These are phyloP conservation scores for Xylaria curta DNA, from an alignment of 495 filamentous ascomycete genomes.

Conservation along the genomic window DNA sequence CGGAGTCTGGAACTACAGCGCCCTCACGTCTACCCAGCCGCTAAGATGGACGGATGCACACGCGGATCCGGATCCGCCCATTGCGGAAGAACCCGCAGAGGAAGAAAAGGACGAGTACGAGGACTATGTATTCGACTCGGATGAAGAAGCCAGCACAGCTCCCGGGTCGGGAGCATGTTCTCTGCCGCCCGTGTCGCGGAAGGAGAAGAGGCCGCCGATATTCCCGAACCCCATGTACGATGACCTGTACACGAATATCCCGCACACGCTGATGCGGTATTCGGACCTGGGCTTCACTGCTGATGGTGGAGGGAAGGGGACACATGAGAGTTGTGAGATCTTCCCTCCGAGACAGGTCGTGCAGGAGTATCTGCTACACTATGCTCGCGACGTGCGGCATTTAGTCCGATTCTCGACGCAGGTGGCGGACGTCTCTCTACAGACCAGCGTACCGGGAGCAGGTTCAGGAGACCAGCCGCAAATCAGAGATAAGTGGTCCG, in stretches of 20 bases:
- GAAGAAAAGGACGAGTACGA: slow-evolving; percentile 17
- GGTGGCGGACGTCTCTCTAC: slow-evolving; percentile 46
- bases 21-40: slow-evolving; percentile 33
- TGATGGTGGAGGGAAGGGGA: slow-evolving; percentile 14
- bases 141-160: slow-evolving; percentile 27
- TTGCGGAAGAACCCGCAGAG: slow-evolving; percentile 29
- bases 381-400: slow-evolving; percentile 67
- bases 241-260: slow-evolving; percentile 83
- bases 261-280: slow-evolving; percentile 79
- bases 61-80: slow-evolving; percentile 48
- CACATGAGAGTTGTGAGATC: slow-evolving; percentile 57
- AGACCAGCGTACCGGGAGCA: neutral
- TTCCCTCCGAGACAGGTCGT: slow-evolving; percentile 75
- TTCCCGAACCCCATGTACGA: slow-evolving; percentile 81
- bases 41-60: slow-evolving; percentile 40
- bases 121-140: slow-evolving; percentile 23
- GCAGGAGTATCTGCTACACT: slow-evolving; percentile 73
- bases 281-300: slow-evolving; percentile 71
- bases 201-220: slow-evolving; percentile 46
- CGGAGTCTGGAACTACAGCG: slow-evolving; percentile 83
- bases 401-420: slow-evolving; percentile 52
- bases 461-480: slow-evolving; percentile 13
- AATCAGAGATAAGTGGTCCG: slow-evolving; percentile 52
- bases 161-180: slow-evolving; percentile 27
- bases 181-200: slow-evolving; percentile 5